These are phyloP conservation scores for Simplicillium sp. DNA, from an alignment of 2,329 filamentous ascomycete species.

Conservation along the genomic window DNA sequence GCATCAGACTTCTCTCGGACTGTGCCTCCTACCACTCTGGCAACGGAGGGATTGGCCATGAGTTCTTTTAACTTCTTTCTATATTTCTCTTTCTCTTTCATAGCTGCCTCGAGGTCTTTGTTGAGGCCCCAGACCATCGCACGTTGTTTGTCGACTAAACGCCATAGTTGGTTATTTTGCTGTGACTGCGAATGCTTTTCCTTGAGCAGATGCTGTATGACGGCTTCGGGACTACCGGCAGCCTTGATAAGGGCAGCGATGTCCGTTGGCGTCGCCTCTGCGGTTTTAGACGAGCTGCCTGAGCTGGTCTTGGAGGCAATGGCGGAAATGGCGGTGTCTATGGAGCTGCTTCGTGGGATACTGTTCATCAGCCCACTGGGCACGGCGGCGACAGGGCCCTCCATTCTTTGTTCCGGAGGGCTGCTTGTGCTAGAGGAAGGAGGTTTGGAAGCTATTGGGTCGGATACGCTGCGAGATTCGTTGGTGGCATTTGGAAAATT, in stretches of 20 bases:
- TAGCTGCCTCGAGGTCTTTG: conserved; percentile 80
- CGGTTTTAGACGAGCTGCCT: conserved; percentile 37
- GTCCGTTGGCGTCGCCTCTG: conserved; percentile 45
- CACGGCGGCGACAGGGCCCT: conserved; percentile 31
- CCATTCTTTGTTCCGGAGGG: conserved; percentile 29
- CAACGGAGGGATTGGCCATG: conserved; percentile 29
- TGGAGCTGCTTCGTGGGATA: conserved; percentile 68
- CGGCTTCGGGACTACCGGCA: conserved; percentile 80
- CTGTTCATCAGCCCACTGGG: conserved; percentile 29
- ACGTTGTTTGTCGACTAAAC: conserved; percentile 90
- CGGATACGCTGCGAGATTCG: conserved; percentile 37
- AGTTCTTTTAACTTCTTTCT: conserved; percentile 81
- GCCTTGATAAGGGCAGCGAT: conserved; percentile 71
- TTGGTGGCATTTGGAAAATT: conserved; percentile 27
- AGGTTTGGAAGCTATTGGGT: conserved; percentile 30
- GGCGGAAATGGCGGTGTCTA: conserved; percentile 85
- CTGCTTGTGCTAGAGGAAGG: conserved; percentile 22
- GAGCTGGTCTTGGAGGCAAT: conserved; percentile 53
- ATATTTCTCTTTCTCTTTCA: conserved; percentile 94
- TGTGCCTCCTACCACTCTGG: conserved; percentile 16
- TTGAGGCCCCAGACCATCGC: conserved; percentile 90
- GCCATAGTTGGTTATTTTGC: conserved; percentile 91
- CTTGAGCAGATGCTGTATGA: conserved; percentile 78
- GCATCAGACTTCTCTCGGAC: conserved; percentile 15
- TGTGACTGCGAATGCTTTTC: conserved; percentile 84